Percentiles rank a stretch among this genome's conserved stretches.
These are phyloP conservation scores for Linnemannia hyalina DNA, from an alignment of 192 early-diverging fungal genomes.

Conservation along the genomic window DNA sequence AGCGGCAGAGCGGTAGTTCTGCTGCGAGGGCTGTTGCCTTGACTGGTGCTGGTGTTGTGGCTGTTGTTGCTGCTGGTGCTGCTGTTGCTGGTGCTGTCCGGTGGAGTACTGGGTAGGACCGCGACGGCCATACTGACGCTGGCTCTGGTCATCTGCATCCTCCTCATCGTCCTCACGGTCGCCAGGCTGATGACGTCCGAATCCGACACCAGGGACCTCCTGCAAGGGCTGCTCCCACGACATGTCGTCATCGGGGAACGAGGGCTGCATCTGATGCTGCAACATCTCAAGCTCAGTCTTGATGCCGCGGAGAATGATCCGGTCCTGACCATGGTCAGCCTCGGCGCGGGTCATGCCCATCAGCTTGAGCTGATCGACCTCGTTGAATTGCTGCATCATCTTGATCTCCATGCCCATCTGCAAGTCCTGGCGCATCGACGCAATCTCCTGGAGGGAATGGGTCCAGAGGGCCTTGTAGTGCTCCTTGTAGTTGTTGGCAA, in stretches of 20 bases:
- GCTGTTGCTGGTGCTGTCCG: conserved; percentile 25
- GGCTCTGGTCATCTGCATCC: conserved; percentile 26
- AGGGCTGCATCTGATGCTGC: conserved; percentile 49
- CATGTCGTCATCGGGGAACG: conserved; percentile 52
- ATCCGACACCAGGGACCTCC: conserved; percentile 15
- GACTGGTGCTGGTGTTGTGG: conserved; percentile 13
- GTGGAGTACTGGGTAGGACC: conserved; percentile 14
- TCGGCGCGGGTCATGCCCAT: conserved; percentile 53
- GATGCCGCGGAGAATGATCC: conserved; percentile 44
- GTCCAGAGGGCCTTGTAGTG: conserved; percentile 56
- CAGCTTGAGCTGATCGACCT: conserved; percentile 52
- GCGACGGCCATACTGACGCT: conserved; percentile 25
- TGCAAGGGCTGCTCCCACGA: conserved; percentile 42
- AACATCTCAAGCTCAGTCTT: conserved; percentile 54
- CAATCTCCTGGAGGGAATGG: conserved; percentile 54
- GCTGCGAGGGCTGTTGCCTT: conserved; percentile 1
- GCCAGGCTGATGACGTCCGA: conserved; percentile 5
- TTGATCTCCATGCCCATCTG: conserved; percentile 59
- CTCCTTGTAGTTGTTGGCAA: conserved; percentile 57
- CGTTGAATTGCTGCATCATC: conserved; percentile 58
- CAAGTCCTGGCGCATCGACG: conserved; percentile 50
- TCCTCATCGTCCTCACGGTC: conserved; percentile 22
- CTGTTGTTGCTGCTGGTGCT: conserved; percentile 27
- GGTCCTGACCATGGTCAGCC: conserved; percentile 51
- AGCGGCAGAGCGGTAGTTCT: conserved; percentile 18